Conservation (phyloP, 768 basidiomycete species). For the Mycena olivaceomarginata region DNA sequence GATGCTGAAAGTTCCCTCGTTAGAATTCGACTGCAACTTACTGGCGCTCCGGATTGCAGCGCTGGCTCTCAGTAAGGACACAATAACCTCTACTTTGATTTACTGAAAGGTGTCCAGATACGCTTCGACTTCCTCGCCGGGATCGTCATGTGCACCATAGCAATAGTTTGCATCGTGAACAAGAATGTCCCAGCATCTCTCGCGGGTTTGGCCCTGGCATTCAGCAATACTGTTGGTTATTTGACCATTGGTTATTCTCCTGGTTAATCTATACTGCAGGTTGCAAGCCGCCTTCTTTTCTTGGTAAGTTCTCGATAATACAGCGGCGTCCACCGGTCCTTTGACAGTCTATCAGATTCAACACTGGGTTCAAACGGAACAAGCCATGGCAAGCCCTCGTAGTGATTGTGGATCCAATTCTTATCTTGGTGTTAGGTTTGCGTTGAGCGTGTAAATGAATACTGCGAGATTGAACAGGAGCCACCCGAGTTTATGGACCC, state of each 20-base stretch:
- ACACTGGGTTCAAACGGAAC: conserved; percentile 90
- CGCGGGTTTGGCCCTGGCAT: conserved; percentile 91
- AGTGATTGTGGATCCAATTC: conserved; percentile 8
- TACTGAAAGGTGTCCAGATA: conserved; percentile 58
- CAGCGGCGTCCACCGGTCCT: not conserved
- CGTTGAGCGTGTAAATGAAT: conserved; percentile 93
- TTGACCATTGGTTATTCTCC: not conserved
- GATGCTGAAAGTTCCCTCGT: conserved; percentile 18
- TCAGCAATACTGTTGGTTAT: conserved; percentile 78
- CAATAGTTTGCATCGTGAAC: conserved; percentile 78
- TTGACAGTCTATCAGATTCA: conserved; percentile 65
- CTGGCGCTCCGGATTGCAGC: conserved; percentile 96
- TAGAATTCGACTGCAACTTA: conserved; percentile 71
- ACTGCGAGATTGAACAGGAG: conserved; percentile 86
- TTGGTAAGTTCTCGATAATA: conserved; percentile 61
- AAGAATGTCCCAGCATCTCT: conserved; percentile 86
- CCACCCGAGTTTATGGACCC: conserved; percentile 91
- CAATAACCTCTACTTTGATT: not conserved
- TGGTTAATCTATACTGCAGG: not conserved
- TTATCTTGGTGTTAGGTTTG: conserved; percentile 71
- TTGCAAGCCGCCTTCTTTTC: conserved; percentile 79
- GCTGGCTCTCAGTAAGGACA: conserved; percentile 89
- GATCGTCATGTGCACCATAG: conserved; percentile 81
- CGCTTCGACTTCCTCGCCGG: conserved; percentile 90
- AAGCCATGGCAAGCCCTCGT: conserved; percentile 83